Conservation (phyloP, 2,329 filamentous ascomycete species). For the Dendrostoma leiphaemia region DNA sequence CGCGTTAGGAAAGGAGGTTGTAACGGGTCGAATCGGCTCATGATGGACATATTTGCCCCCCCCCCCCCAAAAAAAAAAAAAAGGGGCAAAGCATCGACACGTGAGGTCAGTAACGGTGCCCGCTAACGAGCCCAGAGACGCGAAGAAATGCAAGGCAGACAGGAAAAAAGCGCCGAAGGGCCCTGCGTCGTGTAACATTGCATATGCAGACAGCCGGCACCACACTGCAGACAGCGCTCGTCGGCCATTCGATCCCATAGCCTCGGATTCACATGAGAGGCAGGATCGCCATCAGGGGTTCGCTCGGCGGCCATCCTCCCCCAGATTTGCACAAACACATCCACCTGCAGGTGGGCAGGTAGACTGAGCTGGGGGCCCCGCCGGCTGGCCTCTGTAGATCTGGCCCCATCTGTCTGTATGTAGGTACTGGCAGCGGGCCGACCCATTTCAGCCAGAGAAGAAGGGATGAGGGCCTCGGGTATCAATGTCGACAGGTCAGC, state of each 20-base stretch:
- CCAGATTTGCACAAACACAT: not conserved
- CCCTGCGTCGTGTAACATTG: constrained; percentile 17
- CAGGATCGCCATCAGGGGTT: constrained; percentile 6
- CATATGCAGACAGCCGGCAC: constrained; percentile 7
- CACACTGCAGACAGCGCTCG: not conserved
- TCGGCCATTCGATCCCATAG: constrained; percentile 8
- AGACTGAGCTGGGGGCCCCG: not conserved
- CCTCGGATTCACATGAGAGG: constrained; percentile 10
- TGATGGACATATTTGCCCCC: not conserved
- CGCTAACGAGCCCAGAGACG: not conserved
- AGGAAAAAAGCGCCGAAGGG: too few relatives aligned
- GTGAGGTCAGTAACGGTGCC: too few relatives aligned
- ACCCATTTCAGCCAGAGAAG: constrained; percentile 6
- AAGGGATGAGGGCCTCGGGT: not conserved
- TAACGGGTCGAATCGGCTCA: not conserved
- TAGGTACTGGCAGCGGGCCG: constrained; percentile 15
- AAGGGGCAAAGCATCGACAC: too few relatives aligned
- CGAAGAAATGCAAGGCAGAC: not conserved
- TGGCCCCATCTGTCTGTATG: constrained; percentile 7
- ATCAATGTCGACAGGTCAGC: not conserved
- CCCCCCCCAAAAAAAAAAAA: too few relatives aligned
- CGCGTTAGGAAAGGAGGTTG: not conserved
- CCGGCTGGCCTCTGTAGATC: constrained; percentile 1
- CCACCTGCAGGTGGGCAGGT: not conserved
- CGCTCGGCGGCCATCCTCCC: not conserved